Evolutionary conservation across 1,284 basidiomycete species (phyloP), one percentile per base, ranked within the genome.

Genomic region (Ceratobasidium sp.): DNA sequence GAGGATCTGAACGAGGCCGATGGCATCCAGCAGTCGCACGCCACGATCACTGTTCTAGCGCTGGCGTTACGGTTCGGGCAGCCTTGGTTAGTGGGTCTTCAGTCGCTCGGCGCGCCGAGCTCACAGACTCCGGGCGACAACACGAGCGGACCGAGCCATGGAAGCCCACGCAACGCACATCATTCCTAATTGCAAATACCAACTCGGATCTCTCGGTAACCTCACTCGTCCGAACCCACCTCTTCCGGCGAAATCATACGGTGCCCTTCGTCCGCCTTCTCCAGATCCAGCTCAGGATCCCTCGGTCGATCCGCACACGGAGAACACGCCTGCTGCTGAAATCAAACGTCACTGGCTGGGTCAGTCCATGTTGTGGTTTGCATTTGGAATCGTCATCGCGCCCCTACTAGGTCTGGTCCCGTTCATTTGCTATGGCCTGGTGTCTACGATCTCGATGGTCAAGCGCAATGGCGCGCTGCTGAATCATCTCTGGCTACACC

Each of bases 361-460:
- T 20, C 82, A 86, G 80, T 82, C 92, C 46, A 87, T 90, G 80
- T 99, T 96, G 86, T 97, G 94, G 93, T 85, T 93, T 33, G 85
- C 88, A 1, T 91, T 97, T 83, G 84, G 91, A 80, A 86, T 89
- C 78, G 85, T 98, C 82, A 92, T 99, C 82, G 94, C 95, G 0
- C 98, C 98, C 2, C 86, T 96, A 79, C 93, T 99, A 90, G 89
- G 97, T 68, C 78, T 93, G 78, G 94, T 95, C 46, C 75, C 76
- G 23, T 44, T 80, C 77, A 86, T 96, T 61, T 99, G 97, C 86
- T 99, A 97, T 96, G 95, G 89, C 38, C 88, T 96, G 80, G 93
- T 99, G 79, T 89, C 99, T 83, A 94, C 97, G 54, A 95, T 99
- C 80, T 98, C 98, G 7, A 99, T 99, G 98, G 98, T 96, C 50